These are phyloP conservation scores for Mrakia blollopis DNA, from an alignment of 768 basidiomycete genomes.

Conservation along the genomic window DNA sequence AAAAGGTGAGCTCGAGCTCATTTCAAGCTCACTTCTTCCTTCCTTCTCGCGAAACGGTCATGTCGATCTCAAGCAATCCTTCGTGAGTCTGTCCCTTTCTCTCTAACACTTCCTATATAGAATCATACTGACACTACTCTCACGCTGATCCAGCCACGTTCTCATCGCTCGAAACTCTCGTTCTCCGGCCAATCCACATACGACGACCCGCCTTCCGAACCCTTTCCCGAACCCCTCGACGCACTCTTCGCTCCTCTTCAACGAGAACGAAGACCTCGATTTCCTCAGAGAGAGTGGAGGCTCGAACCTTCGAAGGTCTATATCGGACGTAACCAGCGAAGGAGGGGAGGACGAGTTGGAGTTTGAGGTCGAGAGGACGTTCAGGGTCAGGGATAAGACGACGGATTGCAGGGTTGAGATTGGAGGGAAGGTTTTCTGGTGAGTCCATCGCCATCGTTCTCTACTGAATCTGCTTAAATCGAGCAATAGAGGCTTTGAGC, in stretches of 20 bases:
- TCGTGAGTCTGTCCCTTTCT: not conserved
- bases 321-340: not conserved
- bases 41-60: not conserved
- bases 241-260: not conserved
- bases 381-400: not conserved
- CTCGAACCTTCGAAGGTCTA: not conserved
- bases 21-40: not conserved
- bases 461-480: too few species aligned
- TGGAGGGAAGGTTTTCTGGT: not conserved
- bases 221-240: not conserved
- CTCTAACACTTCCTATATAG: not conserved
- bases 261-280: not conserved
- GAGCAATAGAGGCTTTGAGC: not conserved
- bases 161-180: conserved; percentile 20
- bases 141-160: not conserved
- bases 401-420: not conserved
- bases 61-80: conserved; percentile 4
- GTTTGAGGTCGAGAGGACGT: conserved; percentile 6
- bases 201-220: not conserved
- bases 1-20: too few species aligned
- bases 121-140: not conserved
- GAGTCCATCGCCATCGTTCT: too few species aligned
- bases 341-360: not conserved
- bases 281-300: not conserved
- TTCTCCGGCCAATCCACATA: conserved; percentile 8